Percentiles rank a stretch among this genome's conserved stretches.
phyloP scores from a whole-genome alignment of 495 filamentous ascomycete species.

The Hyaloscypha hepaticicola region DNA sequence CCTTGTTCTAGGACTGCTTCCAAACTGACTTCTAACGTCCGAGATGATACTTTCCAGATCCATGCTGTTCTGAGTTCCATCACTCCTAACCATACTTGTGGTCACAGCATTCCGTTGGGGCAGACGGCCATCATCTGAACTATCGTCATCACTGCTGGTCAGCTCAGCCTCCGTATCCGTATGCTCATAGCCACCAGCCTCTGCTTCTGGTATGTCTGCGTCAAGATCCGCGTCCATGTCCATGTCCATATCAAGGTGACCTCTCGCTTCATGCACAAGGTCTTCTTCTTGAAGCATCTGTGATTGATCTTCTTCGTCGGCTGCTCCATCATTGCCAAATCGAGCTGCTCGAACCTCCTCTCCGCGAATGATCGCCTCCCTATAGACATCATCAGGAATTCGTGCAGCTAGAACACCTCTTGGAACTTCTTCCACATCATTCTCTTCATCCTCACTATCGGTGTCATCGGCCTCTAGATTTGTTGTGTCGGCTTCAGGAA shows the following conservation, averaged over 20 bases:
- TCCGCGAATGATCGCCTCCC: slow-evolving; percentile 50
- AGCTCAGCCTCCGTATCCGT: slow-evolving; percentile 81
- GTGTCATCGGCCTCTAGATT: slow-evolving; percentile 45
- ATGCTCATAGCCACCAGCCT: slow-evolving; percentile 66
- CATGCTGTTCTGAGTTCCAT: slow-evolving; percentile 46
- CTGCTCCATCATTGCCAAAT: slow-evolving; percentile 38
- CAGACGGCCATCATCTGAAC: slow-evolving; percentile 22
- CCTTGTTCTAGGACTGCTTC: slow-evolving; percentile 36
- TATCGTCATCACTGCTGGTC: slow-evolving; percentile 40
- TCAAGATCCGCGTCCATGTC: slow-evolving; percentile 62
- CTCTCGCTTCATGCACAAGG: slow-evolving; percentile 33
- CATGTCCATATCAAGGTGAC: slow-evolving; percentile 40
- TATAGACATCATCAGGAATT: slow-evolving; percentile 40
- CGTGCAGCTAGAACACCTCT: slow-evolving; percentile 40
- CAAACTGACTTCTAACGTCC: slow-evolving; percentile 38
- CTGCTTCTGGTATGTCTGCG: slow-evolving; percentile 66
- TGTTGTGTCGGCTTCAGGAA: slow-evolving; percentile 58
- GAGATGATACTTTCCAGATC: slow-evolving; percentile 51
- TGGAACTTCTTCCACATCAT: slow-evolving; percentile 31
- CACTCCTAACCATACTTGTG: slow-evolving; percentile 38
- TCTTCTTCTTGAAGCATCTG: slow-evolving; percentile 57
- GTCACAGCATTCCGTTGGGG: slow-evolving; percentile 1
- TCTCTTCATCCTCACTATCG: slow-evolving; percentile 44
- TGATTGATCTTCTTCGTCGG: slow-evolving; percentile 38
- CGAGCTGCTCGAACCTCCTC: slow-evolving; percentile 36